Percentiles rank a stretch among this genome's conserved stretches.
Conservation (phyloP, 345 rosid genomes). For the Arabidopsis arenosa region DNA sequence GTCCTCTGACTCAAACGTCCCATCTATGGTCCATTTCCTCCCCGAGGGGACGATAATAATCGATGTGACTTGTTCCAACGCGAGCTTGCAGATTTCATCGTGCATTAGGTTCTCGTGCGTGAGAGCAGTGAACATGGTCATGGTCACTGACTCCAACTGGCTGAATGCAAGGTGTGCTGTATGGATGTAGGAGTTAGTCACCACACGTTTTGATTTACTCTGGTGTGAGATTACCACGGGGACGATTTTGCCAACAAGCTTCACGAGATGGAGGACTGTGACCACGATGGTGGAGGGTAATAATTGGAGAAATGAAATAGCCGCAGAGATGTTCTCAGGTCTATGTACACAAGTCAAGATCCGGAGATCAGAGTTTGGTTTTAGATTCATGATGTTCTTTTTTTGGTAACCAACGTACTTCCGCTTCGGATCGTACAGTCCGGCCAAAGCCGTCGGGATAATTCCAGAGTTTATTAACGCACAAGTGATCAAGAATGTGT, state of each 20-base stretch:
- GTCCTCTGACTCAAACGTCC: conserved; percentile 38
- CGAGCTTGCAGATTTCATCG: conserved; percentile 33
- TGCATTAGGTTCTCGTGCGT: conserved; percentile 35
- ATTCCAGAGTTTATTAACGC: conserved; percentile 24
- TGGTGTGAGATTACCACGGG: conserved; percentile 55
- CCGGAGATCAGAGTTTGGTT: conserved; percentile 43
- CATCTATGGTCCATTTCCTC: conserved; percentile 41
- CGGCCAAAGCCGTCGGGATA: conserved; percentile 5
- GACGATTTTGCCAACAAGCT: conserved; percentile 49
- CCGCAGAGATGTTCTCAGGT: conserved; percentile 43
- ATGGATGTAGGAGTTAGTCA: conserved; percentile 28
- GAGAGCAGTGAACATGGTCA: conserved; percentile 24
- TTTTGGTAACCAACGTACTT: conserved; percentile 32
- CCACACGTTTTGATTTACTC: conserved; percentile 9
- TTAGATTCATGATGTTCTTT: conserved; percentile 19
- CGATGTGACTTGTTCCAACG: conserved; percentile 25
- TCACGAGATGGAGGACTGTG: conserved; percentile 55
- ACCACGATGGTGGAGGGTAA: conserved; percentile 42
- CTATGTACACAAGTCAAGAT: conserved; percentile 56
- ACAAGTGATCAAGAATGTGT: conserved; percentile 18
- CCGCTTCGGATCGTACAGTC: conserved; percentile 30
- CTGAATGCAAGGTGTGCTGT: conserved; percentile 21
- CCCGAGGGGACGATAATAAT: conserved; percentile 41
- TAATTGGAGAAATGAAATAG: conserved; percentile 41
- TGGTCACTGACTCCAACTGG: background rate